Percentiles rank a stretch among this genome's conserved stretches.
These are phyloP conservation scores for Hondaea fermentalgiana DNA, from an alignment of 108 stramenopile species.

Conservation along the genomic window DNA sequence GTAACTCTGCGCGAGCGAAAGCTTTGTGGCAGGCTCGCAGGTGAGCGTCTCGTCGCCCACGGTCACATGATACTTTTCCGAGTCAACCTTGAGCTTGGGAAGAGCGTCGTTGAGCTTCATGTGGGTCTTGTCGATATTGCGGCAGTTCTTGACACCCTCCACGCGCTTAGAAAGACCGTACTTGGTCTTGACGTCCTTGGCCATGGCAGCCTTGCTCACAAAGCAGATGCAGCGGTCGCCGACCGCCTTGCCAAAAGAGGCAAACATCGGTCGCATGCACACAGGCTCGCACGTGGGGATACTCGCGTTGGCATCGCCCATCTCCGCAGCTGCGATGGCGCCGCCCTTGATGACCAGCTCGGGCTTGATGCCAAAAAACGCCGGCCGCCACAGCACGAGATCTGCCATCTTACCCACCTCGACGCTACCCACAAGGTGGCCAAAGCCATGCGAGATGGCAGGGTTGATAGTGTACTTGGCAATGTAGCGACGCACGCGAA, in stretches of 20 bases:
- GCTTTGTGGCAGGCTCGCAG: constrained; percentile 72
- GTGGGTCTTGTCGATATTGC: constrained; percentile 73
- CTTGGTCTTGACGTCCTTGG: constrained; percentile 32
- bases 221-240: constrained; percentile 60
- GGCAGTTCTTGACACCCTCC: constrained; percentile 63
- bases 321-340: constrained; percentile 80
- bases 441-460: constrained; percentile 89
- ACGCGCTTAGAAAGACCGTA: constrained; percentile 71
- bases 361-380: constrained; percentile 87
- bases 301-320: constrained; percentile 94
- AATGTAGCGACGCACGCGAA: constrained; percentile 79
- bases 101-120: constrained; percentile 80
- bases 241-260: constrained; percentile 54
- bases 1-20: constrained; percentile 80
- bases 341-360: constrained; percentile 96
- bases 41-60: constrained; percentile 77
- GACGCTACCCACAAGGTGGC: constrained; percentile 75
- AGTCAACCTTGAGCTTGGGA: constrained; percentile 81
- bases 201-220: constrained; percentile 67
- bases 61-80: constrained; percentile 87
- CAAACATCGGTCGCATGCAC: constrained; percentile 92
- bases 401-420: constrained; percentile 90
- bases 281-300: constrained; percentile 96
- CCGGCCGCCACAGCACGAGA: constrained; percentile 84
- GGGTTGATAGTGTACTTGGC: constrained; percentile 99